Evolutionary conservation across 108 stramenopile genomes (phyloP), one percentile per base, ranked within the genome.

Genomic region (Cyclostephanos invisitatus): DNA sequence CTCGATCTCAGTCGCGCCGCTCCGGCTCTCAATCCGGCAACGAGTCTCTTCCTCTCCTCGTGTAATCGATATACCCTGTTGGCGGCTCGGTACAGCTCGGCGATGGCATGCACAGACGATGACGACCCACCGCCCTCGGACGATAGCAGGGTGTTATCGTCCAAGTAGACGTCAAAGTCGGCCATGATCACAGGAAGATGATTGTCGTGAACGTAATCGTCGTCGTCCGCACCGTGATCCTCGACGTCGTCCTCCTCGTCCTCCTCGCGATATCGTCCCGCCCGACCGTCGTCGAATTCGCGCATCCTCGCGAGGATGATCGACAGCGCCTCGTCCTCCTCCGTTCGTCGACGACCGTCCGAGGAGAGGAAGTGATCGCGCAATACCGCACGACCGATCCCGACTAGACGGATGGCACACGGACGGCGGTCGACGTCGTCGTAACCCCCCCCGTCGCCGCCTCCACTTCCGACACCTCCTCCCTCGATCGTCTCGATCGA

Each of bases 341-440:
- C 47, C 8, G 42, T 68, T 68, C 47, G 54, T 40, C 40, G 29
- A 9, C 57, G 59, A 18, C 24, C 51, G 59, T 44, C 62, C 44
- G 49, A 61, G 29, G 51, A 62, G 18, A 67, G 75, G 57, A 75
- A 81, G 65, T 82, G 82, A 53, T 86, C 67, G 38, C 64, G 67
- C 44, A 91, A 28, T 28, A 66, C 64, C 1, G 78, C 89, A 44
- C 89, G 70, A 24, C 89, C 89, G 32, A 90, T 72, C 2, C 86
- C 86, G n/a, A 81, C 60, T 7, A 90, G 62, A n/a, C 85, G 73
- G 10, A 87, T 67, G 37, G 27, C 79, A 68, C 68, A 50, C 42
- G 84, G 77, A 32, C 4, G 32, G 12, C 56, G 36, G 20, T 22
- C 58, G 18, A 50, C n/a, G 21, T 40, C 40, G 40, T 40, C 40